Percentiles rank a stretch among this genome's conserved stretches.
These are phyloP conservation scores for Chlamydomonas sp. DNA, from an alignment of 139 green algal genomes.

Conservation along the genomic window DNA sequence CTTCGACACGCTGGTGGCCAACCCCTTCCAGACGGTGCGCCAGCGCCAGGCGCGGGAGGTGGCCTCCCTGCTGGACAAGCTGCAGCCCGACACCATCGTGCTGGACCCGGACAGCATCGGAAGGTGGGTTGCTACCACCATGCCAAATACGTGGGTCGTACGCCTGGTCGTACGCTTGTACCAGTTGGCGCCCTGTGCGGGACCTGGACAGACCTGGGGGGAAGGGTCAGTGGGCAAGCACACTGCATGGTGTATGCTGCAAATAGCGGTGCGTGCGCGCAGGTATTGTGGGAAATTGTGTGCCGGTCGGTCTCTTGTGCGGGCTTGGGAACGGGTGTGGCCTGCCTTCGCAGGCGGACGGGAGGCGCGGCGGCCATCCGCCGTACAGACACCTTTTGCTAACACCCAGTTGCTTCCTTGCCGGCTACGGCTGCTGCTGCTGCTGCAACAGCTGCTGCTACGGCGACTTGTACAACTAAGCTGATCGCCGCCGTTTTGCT, in stretches of 20 bases:
- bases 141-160: not conserved
- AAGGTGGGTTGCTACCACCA: constrained; percentile 46
- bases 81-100: constrained; percentile 95
- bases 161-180: not conserved
- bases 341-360: too few relatives aligned
- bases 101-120: constrained; percentile 90
- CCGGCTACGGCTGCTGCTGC: too few relatives aligned
- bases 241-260: too few relatives aligned
- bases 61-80: constrained; percentile 94
- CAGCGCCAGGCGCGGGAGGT: constrained; percentile 94
- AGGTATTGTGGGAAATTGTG: too few relatives aligned
- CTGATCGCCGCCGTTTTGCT: too few relatives aligned
- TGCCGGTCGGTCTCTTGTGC: too few relatives aligned
- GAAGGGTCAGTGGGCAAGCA: too few relatives aligned
- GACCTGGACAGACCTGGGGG: too few relatives aligned
- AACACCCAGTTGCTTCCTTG: not conserved
- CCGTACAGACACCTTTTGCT: not conserved
- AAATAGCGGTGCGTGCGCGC: too few relatives aligned
- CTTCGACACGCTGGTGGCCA: constrained; percentile 96
- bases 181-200: too few relatives aligned
- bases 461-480: not conserved
- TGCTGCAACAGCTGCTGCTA: too few relatives aligned
- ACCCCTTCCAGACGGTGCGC: constrained; percentile 87
- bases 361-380: not conserved
- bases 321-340: too few relatives aligned